Percentiles rank a stretch among this genome's conserved stretches.
phyloP scores from a whole-genome alignment of 2,329 filamentous ascomycete genomes.

The Xylaria sp. region DNA sequence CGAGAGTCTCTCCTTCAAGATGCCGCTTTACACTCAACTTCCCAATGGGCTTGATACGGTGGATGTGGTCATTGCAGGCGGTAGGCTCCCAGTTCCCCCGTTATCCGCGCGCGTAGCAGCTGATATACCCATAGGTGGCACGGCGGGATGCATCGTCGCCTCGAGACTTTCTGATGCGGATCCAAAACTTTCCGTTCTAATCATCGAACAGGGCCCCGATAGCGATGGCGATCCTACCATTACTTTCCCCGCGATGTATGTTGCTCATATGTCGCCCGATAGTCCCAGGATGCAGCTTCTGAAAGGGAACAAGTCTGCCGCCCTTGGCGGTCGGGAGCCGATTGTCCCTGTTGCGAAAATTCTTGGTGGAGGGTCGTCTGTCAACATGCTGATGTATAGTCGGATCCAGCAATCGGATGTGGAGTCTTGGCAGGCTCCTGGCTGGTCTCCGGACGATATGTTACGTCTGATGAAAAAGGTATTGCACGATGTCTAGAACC shows the following conservation, averaged over 20 bases:
- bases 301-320: not conserved
- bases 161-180: constrained; percentile 21
- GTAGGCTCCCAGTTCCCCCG: too few relatives aligned
- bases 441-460: constrained; percentile 44
- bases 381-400: constrained; percentile 53
- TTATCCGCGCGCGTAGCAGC: too few relatives aligned
- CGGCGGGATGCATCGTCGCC: constrained; percentile 21
- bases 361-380: constrained; percentile 60
- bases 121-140: constrained; percentile 24
- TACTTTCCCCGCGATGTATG: constrained; percentile 47
- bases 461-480: constrained; percentile 47
- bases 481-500: too few relatives aligned
- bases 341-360: constrained; percentile 49
- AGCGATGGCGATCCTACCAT: constrained; percentile 7
- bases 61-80: too few relatives aligned
- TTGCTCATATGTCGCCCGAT: not conserved
- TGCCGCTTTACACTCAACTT: too few relatives aligned
- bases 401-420: constrained; percentile 43
- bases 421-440: constrained; percentile 38
- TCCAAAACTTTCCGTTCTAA: constrained; percentile 13
- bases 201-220: constrained; percentile 24
- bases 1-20: too few relatives aligned
- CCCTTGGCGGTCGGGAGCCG: constrained; percentile 49
- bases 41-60: too few relatives aligned
- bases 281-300: not conserved